A percentile compares a stretch with the other conserved stretches of the same genome.
These are phyloP conservation scores for Passiflora organensis DNA, from an alignment of 345 rosid genomes.

Conservation along the genomic window DNA sequence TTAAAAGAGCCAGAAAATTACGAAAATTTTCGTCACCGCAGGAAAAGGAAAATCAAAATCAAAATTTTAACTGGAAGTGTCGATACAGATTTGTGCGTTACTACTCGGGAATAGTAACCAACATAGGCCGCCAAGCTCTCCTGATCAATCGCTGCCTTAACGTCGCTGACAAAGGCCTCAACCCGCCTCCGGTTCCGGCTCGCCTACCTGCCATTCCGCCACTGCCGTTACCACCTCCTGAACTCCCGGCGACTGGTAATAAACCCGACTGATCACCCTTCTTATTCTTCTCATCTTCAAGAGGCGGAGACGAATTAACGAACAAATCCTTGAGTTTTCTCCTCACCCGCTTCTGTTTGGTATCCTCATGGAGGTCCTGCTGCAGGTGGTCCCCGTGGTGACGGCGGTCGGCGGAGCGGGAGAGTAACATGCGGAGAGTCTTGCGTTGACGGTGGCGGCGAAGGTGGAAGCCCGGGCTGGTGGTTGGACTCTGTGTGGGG, in stretches of 20 bases:
- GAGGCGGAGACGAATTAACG: slow-evolving; percentile 69
- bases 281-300: slow-evolving; percentile 28
- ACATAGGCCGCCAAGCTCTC: slow-evolving; percentile 85
- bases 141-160: slow-evolving; percentile 61
- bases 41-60: slow-evolving; percentile 9
- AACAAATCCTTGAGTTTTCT: slow-evolving; percentile 71
- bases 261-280: slow-evolving; percentile 23
- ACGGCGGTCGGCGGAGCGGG: slow-evolving; percentile 37
- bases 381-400: slow-evolving; percentile 35
- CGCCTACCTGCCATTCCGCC: slow-evolving; percentile 30
- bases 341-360: slow-evolving; percentile 36
- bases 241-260: slow-evolving; percentile 19
- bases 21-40: too few species aligned
- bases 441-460: slow-evolving; percentile 69
- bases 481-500: slow-evolving; percentile 67
- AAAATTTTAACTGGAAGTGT: slow-evolving; percentile 13
- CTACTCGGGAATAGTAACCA: slow-evolving; percentile 77
- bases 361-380: slow-evolving; percentile 26
- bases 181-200: slow-evolving; percentile 30
- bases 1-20: not conserved
- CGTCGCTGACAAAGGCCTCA: slow-evolving; percentile 46
- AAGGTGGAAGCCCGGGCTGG: slow-evolving; percentile 78
- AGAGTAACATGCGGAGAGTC: slow-evolving; percentile 81
- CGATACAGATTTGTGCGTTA: slow-evolving; percentile 1
- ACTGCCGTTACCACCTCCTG: slow-evolving; percentile 16